Base-by-base conservation (phyloP, 176 grass and related monocot genomes). In the Cenchrus purpureus region DNA sequence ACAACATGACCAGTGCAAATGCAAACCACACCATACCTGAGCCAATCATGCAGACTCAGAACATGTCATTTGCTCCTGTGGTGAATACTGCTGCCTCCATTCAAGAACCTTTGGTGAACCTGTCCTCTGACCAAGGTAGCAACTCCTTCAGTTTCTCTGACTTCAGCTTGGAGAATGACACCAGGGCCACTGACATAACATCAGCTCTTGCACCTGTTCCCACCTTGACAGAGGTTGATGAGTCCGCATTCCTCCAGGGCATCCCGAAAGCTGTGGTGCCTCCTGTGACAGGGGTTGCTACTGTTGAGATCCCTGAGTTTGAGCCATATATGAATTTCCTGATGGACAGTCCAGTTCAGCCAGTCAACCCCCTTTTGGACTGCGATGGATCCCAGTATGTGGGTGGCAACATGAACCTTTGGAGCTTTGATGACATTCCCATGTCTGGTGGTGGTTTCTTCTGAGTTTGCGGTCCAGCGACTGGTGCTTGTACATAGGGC, bases 351-450 rank as follows among this genome's bases (percentile, higher is more conserved):
- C 84, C 86, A 32, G 91, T 91, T 61, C 89, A 87, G 76, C 87
- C 91, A 16, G 37, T 89, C 28, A 79, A 91, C 67, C 85, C 42
- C 60, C 77, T 98, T 58, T 62, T 88, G 25, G 85, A 67, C 82
- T 81, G n/a, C 74, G 86, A 94, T 53, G 83, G 37, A 37, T 77
- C 73, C 65, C 77, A 92, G 60, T 90, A 94, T 49, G 66, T 72
- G 74, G 65, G 55, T 12, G 65, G 59, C 76, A 86, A 76, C 78
- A 80, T 92, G 84, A 82, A 88, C 68, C 90, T 99, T 51, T 99
- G 94, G 97, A 91, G 84, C 82, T 99, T 99, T 31, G 90, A 86
- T 77, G 90, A 92, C 84, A 82, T 99, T 79, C 88, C 69, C 71
- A 40, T 87, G 40, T 57, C 63, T 43, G 67, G 49, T 43, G 67